These are phyloP conservation scores for Paragyromitra xinjiangensis DNA, from an alignment of 495 filamentous ascomycete species.

Conservation along the genomic window DNA sequence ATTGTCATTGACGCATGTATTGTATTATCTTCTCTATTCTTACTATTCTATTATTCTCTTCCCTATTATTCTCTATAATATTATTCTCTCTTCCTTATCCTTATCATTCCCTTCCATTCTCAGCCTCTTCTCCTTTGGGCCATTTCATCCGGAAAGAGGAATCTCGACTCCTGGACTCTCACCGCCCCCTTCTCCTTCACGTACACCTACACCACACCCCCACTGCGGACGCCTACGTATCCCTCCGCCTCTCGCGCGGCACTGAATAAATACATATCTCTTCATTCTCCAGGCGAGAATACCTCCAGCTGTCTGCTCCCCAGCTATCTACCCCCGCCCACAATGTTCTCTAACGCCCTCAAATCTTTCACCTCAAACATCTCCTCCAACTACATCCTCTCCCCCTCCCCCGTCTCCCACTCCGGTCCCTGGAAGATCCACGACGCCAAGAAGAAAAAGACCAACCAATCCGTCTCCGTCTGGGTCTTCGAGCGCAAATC, in stretches of 20 bases:
- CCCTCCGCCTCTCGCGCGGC: neutral
- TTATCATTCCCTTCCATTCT: neutral
- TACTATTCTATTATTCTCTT: neutral
- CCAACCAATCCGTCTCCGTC: constrained; percentile 84
- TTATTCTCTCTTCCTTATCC: neutral
- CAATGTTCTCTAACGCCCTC: constrained; percentile 88
- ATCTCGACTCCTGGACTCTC: neutral
- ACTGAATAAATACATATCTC: neutral
- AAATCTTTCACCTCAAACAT: constrained; percentile 95
- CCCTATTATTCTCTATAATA: neutral
- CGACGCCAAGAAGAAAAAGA: constrained; percentile 87
- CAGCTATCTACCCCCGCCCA: neutral
- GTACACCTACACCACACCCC: neutral
- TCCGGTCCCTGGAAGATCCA: constrained; percentile 97
- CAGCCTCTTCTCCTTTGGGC: neutral
- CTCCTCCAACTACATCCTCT: constrained; percentile 83
- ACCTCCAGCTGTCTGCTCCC: neutral
- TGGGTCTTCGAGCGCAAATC: constrained; percentile 93
- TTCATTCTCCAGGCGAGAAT: constrained; percentile 30
- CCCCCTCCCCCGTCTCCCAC: constrained; percentile 71
- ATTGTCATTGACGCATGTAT: no score
- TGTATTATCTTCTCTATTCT: neutral
- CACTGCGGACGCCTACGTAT: neutral
- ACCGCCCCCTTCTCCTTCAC: neutral
- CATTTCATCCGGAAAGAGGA: no score